Evolutionary conservation across 2,329 filamentous ascomycete genomes (phyloP), one percentile per base, ranked within the genome.

Genomic region (Diaporthe sp.): DNA sequence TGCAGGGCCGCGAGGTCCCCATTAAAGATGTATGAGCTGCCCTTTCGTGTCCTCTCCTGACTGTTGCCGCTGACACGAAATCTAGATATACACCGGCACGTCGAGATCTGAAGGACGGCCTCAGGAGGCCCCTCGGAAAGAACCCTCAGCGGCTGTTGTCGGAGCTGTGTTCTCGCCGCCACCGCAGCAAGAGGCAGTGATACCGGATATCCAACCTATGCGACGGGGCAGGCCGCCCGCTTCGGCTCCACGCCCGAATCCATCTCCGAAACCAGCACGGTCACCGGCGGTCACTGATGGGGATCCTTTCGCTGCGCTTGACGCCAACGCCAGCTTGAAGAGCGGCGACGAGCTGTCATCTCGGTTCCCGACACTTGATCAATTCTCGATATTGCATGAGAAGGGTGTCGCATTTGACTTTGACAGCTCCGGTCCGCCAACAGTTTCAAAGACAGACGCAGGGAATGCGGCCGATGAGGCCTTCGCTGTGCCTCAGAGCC

Each of bases 161-260:
- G 95, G 96, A 12, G 93, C 96, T 15, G 92, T 95, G 22, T 96
- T 96, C 80, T 91, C 95, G 8, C 92, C 94, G n/a, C 92, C 93
- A 3, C 86, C 91, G 35, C 91, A 93, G 73, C 90, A 93, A 78
- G 90, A 93, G 71, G 91, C 93, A 78, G 86, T 89, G 12, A 92
- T 98, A 72, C 97, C 97, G 12, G 95, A 98, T 33, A 95, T 99
- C 76, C 92, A 94, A 50, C 97, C 96, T 0, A 98, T 98, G 97
- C 91, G 97, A 76, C 90, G 97, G 84, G 97, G 97, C 5, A 89
- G 95, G 76, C 94, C 95, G 25, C 84, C 87, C 33, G 83, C 82
- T 7, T 80, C 85, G 22, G 82, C 84, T 12, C 82, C 84, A 33
- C 86, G 86, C 73, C 50, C 72, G 22, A 64, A 42, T 30, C 60